Evolutionary conservation across 2,329 filamentous ascomycete genomes (phyloP).

Genomic region (Volutella citrinella): DNA sequence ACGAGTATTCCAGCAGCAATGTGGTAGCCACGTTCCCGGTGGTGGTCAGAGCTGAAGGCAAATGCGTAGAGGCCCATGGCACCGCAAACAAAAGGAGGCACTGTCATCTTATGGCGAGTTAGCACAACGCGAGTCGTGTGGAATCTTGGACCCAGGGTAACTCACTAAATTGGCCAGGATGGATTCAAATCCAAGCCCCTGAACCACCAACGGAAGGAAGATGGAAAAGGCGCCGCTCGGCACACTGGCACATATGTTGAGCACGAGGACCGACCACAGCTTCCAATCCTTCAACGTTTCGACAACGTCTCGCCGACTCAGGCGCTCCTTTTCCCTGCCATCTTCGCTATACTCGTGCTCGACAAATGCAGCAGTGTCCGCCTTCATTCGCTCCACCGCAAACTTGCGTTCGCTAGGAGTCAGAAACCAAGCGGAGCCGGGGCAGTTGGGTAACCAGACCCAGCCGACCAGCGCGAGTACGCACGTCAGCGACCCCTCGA

Average conservation of each 20-base stretch:
- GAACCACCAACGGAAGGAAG: constrained; percentile 24
- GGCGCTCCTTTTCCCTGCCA: constrained; percentile 21
- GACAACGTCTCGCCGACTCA: constrained; percentile 20
- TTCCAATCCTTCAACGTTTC: constrained; percentile 27
- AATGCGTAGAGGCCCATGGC: constrained; percentile 25
- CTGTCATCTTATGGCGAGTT: constrained; percentile 18
- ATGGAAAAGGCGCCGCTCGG: constrained; percentile 25
- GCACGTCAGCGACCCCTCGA: constrained; percentile 53
- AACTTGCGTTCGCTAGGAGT: constrained; percentile 16
- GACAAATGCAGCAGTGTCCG: constrained; percentile 22
- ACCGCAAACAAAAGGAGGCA: constrained; percentile 25
- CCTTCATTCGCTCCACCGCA: constrained; percentile 19
- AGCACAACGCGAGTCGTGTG: not conserved
- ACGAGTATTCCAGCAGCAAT: constrained; percentile 21
- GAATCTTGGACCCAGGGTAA: not conserved
- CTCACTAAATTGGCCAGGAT: constrained; percentile 24
- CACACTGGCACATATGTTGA: constrained; percentile 26
- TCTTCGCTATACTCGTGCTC: constrained; percentile 24
- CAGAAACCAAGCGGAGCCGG: constrained; percentile 26
- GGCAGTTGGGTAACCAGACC: constrained; percentile 22
- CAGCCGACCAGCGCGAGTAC: constrained; percentile 24
- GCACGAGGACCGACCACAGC: constrained; percentile 21
- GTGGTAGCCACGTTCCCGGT: constrained; percentile 23
- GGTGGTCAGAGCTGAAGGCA: constrained; percentile 23
- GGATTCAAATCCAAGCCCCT: constrained; percentile 25